These are phyloP conservation scores for Populus hybrid DNA, from an alignment of 441 rosid genomes.

Conservation along the genomic window DNA sequence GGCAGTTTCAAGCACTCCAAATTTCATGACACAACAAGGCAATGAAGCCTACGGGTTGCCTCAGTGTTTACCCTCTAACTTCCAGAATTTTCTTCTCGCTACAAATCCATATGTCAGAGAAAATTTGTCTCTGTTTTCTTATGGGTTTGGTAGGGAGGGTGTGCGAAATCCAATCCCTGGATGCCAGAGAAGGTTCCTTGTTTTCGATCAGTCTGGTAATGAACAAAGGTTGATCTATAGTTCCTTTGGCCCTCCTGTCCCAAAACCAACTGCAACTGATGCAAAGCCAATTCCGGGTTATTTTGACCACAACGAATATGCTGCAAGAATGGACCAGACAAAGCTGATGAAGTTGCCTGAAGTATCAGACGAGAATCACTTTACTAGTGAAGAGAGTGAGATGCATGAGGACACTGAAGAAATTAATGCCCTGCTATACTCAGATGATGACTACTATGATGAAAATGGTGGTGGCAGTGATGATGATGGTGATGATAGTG, in stretches of 20 bases:
- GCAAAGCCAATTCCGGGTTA: constrained; percentile 24
- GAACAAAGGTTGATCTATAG: constrained; percentile 46
- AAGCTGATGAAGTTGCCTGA: constrained; percentile 21
- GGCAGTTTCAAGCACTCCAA: constrained; percentile 30
- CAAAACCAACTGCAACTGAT: constrained; percentile 24
- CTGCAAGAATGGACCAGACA: constrained; percentile 25
- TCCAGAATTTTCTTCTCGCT: constrained; percentile 28
- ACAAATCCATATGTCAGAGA: constrained; percentile 25
- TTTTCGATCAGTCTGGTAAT: constrained; percentile 62
- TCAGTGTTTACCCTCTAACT: constrained; percentile 29
- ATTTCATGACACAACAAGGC: constrained; percentile 29
- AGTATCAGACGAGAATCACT: constrained; percentile 36
- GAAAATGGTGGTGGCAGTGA: constrained; percentile 29
- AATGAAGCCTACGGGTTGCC: constrained; percentile 33
- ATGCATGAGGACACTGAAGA: constrained; percentile 82
- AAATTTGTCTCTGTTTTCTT: constrained; percentile 27
- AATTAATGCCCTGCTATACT: constrained; percentile 70
- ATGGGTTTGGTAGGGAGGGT: constrained; percentile 26
- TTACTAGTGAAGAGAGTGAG: constrained; percentile 43
- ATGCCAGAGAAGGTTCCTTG: constrained; percentile 37
- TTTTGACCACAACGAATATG: constrained; percentile 25
- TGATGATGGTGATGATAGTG: constrained; percentile 17
- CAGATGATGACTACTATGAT: constrained; percentile 39
- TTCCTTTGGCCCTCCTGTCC: constrained; percentile 26
- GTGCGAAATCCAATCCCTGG: too few relatives aligned